phyloP scores from a whole-genome alignment of 371 early-diverging fungal genomes.

The Saksenaea vasiformis region DNA sequence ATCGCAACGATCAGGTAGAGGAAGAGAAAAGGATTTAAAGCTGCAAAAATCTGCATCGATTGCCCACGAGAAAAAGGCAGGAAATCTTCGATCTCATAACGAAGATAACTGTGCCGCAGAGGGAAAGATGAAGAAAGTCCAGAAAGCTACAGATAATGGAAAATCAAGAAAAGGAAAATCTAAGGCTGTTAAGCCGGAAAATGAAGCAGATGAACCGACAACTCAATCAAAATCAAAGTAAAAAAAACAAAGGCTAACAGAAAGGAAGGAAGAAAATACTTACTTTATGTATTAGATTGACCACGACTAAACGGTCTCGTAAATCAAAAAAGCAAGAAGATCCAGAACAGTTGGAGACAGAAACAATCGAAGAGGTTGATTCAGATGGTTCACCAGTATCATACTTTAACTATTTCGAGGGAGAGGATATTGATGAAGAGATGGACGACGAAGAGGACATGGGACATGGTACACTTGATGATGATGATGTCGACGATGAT shows the following conservation, averaged over 20 bases:
- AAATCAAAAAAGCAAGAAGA: conserved; percentile 24
- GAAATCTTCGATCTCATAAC: neutral
- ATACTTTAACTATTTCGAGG: conserved; percentile 16
- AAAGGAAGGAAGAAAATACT: neutral
- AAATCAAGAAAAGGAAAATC: conserved; percentile 17
- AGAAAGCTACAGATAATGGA: neutral
- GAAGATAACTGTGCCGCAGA: neutral
- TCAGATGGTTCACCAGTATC: conserved; percentile 13
- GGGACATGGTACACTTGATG: conserved; percentile 12
- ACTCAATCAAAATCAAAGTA: neutral
- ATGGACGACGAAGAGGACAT: conserved; percentile 13
- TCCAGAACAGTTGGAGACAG: conserved; percentile 19
- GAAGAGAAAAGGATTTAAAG: neutral
- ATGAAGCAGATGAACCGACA: neutral
- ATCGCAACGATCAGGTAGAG: neutral
- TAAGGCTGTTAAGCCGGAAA: conserved; percentile 12
- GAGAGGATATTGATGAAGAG: conserved; percentile 17
- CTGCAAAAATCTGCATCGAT: neutral
- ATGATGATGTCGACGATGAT: conserved; percentile 24
- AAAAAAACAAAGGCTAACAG: neutral
- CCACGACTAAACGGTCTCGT: neutral
- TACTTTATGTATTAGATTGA: neutral
- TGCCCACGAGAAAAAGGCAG: neutral
- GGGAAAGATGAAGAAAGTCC: conserved; percentile 1
- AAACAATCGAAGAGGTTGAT: conserved; percentile 13